Percentiles rank a stretch among this genome's conserved stretches.
Evolutionary conservation across 2,329 filamentous ascomycete species (phyloP).

Genomic region (Colletotrichum sp.): DNA sequence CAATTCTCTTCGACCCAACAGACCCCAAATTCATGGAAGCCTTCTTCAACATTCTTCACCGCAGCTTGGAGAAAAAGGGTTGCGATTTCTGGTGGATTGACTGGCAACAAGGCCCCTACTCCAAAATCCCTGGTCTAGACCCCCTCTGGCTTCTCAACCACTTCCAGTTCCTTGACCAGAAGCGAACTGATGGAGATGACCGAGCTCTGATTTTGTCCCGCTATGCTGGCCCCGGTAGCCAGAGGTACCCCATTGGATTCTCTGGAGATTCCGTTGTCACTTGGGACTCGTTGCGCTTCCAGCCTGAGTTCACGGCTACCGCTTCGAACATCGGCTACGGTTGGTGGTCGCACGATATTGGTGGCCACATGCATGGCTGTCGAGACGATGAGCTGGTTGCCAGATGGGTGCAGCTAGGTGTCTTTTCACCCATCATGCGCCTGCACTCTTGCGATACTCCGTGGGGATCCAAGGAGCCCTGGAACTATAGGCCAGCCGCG

Average conservation of each 20-base stretch:
- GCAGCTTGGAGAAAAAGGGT: neutral
- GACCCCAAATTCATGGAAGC: neutral
- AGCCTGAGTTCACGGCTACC: neutral
- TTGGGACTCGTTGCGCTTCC: neutral
- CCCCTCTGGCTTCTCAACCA: neutral
- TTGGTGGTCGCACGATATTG: slow-evolving; percentile 74
- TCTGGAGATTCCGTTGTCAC: neutral
- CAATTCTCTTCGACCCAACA: neutral
- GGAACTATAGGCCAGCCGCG: neutral
- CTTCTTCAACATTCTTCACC: neutral
- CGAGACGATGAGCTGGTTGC: slow-evolving; percentile 63
- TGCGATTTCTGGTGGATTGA: neutral
- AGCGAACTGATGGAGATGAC: neutral
- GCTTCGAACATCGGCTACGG: slow-evolving; percentile 64
- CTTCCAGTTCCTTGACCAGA: neutral
- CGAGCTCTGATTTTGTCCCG: neutral
- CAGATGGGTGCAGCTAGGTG: slow-evolving; percentile 67
- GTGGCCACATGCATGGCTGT: slow-evolving; percentile 63
- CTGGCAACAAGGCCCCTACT: neutral
- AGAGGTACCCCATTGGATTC: neutral
- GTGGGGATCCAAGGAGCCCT: neutral
- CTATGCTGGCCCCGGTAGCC: neutral
- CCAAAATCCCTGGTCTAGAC: neutral
- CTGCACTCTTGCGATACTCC: neutral
- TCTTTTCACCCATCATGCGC: slow-evolving; percentile 22